phyloP scores from a whole-genome alignment of 495 filamentous ascomycete species.

The Stereocaulon alpinum region DNA sequence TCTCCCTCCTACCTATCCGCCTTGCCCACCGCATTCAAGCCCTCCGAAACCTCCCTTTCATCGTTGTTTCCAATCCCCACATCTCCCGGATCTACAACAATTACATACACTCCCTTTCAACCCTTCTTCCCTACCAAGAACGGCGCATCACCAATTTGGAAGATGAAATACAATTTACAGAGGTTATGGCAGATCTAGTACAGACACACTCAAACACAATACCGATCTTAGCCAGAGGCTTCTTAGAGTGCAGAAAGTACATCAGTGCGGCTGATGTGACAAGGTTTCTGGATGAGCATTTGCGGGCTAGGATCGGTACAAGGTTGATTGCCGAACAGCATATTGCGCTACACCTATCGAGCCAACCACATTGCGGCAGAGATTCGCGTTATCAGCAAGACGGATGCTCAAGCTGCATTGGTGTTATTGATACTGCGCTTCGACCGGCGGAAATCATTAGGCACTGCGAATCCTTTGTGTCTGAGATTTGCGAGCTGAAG shows the following conservation, averaged over 20 bases:
- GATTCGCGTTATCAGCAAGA: slow-evolving; percentile 31
- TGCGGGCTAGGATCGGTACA: slow-evolving; percentile 88
- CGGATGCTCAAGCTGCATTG: slow-evolving; percentile 64
- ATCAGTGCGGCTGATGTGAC: slow-evolving; percentile 72
- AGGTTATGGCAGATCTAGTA: slow-evolving; percentile 85
- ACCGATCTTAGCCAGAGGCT: slow-evolving; percentile 79
- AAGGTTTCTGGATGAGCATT: slow-evolving; percentile 83
- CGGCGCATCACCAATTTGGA: slow-evolving; percentile 68
- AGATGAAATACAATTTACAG: slow-evolving; percentile 82
- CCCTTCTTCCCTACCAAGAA: slow-evolving; percentile 73
- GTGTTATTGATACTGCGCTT: slow-evolving; percentile 91
- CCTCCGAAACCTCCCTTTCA: slow-evolving; percentile 86
- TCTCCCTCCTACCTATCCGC: slow-evolving; percentile 84
- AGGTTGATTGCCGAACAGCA: slow-evolving; percentile 93
- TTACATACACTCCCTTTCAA: slow-evolving; percentile 84
- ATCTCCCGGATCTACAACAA: slow-evolving; percentile 88
- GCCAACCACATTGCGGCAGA: slow-evolving; percentile 53
- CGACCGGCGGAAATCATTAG: slow-evolving; percentile 71
- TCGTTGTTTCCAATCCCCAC: slow-evolving; percentile 92
- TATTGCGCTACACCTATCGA: slow-evolving; percentile 81
- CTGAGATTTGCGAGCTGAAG: slow-evolving; percentile 90
- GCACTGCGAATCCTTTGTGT: slow-evolving; percentile 76
- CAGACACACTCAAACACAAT: slow-evolving; percentile 91
- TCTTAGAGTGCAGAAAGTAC: slow-evolving; percentile 83
- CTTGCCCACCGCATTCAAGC: slow-evolving; percentile 89